A percentile compares a stretch with the other conserved stretches of the same genome.
These are phyloP conservation scores for Flaveria brownii DNA, from an alignment of 129 eudicot species.

Conservation along the genomic window DNA sequence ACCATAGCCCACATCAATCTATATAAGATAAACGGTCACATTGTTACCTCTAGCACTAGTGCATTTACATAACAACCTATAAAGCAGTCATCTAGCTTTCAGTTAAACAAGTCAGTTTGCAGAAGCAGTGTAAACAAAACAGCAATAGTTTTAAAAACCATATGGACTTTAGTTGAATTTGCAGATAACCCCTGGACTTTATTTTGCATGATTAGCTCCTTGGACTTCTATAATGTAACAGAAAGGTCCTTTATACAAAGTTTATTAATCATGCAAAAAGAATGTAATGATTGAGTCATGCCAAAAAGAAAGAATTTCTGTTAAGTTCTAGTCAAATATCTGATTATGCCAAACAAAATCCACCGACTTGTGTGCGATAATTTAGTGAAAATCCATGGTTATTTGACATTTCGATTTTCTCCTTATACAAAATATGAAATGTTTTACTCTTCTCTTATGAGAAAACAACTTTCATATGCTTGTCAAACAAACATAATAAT, in stretches of 20 bases:
- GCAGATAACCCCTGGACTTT: neutral
- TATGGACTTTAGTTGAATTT: neutral
- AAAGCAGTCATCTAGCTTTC: neutral
- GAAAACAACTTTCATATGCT: neutral
- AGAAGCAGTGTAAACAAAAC: too few relatives aligned
- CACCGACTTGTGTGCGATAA: neutral
- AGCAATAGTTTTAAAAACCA: neutral
- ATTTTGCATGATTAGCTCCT: neutral
- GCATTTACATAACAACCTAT: neutral
- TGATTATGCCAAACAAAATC: neutral
- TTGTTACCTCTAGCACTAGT: neutral
- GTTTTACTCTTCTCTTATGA: neutral
- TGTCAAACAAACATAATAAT: conserved; percentile 18
- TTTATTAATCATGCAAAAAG: neutral
- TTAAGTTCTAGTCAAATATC: neutral
- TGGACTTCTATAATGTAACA: neutral
- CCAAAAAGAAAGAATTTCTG: neutral
- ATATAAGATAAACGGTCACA: neutral
- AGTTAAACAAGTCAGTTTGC: neutral
- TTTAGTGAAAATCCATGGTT: neutral
- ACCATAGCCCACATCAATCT: neutral
- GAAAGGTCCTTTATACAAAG: neutral
- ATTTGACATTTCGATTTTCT: neutral
- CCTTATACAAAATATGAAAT: neutral
- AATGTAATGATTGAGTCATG: neutral